These are phyloP conservation scores for Colletotrichum sp. DNA, from an alignment of 2,329 filamentous ascomycete species.

Conservation along the genomic window DNA sequence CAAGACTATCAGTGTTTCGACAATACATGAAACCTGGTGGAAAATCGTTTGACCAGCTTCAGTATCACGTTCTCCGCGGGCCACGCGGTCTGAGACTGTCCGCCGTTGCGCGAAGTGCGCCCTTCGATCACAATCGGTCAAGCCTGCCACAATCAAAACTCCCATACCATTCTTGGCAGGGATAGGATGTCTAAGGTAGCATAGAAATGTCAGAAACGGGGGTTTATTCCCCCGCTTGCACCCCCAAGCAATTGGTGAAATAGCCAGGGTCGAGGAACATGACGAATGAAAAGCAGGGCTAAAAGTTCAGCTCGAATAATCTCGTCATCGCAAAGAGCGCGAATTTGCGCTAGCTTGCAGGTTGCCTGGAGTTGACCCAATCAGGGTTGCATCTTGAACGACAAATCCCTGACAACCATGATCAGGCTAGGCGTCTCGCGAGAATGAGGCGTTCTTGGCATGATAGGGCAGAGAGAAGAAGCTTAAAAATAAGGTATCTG, in stretches of 20 bases:
- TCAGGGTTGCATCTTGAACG: not conserved
- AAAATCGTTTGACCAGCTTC: no score
- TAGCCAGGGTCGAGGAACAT: not conserved
- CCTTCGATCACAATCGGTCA: no score
- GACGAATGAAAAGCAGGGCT: not conserved
- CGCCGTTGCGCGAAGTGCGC: no score
- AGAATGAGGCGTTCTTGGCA: not conserved
- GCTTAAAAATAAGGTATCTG: not conserved
- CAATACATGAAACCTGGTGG: no score
- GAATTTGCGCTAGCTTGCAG: not conserved
- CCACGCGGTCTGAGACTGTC: no score
- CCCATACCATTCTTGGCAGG: not conserved
- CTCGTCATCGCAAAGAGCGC: not conserved
- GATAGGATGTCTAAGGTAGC: not conserved
- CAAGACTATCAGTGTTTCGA: no score
- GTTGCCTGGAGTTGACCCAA: not conserved
- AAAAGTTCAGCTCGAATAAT: not conserved
- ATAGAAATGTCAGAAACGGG: not conserved
- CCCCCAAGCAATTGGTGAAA: not conserved
- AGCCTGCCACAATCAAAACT: not conserved
- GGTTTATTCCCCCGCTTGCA: not conserved
- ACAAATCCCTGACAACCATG: not conserved
- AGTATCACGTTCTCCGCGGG: no score
- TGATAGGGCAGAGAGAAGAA: not conserved
- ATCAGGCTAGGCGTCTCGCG: not conserved